Evolutionary conservation across 2,329 filamentous ascomycete species (phyloP), one percentile per base, ranked within the genome.

Genomic region (Stromatinia cepivora): DNA sequence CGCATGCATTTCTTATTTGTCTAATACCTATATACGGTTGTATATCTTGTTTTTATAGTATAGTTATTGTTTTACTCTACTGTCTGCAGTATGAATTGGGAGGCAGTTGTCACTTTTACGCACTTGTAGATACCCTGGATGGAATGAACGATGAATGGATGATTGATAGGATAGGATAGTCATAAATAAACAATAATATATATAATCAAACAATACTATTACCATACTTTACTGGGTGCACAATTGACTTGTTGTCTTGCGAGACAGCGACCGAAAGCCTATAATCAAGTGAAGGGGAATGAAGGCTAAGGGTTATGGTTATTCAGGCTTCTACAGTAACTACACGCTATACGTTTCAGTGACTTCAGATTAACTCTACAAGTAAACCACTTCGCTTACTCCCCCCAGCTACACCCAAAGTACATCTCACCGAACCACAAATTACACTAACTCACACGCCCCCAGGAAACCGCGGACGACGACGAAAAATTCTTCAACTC

Each of bases 111-210:
- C 28, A 39, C 22, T 36, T 34, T 63, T 63, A 63, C n/a, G 59
- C 59, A 63, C 50, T 63, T 63, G 59, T 63, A 63, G 59, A 63
- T 63, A 50, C 59, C 59, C 45, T 63, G 45, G 46, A 63, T 63
- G 36, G 59, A 61, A 61, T 46, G 54, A 31, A 63, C 45, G 59
- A 63, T 25, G 45, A 63, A 50, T 63, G 59, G 45, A 63, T 25
- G 45, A 63, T 50, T 28, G 59, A 48, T 48, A n/a, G 28, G 58
- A 46, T 50, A 48, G 58, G 25, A 61, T 34, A 39, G 45, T 50
- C 8, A 50, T n/a, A 50, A 36, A 50, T 17, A 50, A 28, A 28
- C 13, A 28, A 62, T 50, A 62, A 63, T 50, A 63, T 63, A 25
- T 17, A 36, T 50, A 50, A 63, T 50, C 45, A 50, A 50, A 50